Conservation (phyloP, 2,329 filamentous ascomycete species). For the Thermomyces lanuginosus region DNA sequence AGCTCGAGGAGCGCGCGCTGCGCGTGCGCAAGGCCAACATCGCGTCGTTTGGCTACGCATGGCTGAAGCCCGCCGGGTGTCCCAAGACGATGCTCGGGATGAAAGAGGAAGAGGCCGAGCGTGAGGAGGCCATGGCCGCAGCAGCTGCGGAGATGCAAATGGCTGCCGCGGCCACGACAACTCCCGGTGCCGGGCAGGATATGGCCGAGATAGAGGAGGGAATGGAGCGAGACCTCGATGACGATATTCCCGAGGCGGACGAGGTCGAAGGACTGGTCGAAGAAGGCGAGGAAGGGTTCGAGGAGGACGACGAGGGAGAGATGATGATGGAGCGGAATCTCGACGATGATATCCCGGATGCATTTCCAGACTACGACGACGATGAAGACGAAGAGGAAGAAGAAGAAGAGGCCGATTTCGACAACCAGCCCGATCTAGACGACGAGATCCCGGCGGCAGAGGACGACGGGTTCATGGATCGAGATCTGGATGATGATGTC, state of each 20-base stretch:
- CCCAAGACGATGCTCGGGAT: conserved; percentile 79
- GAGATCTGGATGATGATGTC: conserved; percentile 55
- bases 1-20: conserved; percentile 60
- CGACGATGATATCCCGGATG: conserved; percentile 60
- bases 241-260: conserved; percentile 31
- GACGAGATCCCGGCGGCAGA: conserved; percentile 46
- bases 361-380: conserved; percentile 28
- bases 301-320: conserved; percentile 37
- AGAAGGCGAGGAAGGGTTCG: conserved; percentile 31
- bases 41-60: conserved; percentile 69
- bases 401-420: conserved; percentile 27
- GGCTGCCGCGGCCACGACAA: conserved; percentile 45
- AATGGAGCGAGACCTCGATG: conserved; percentile 29
- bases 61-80: conserved; percentile 80
- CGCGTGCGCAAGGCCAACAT: conserved; percentile 65
- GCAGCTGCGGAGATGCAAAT: conserved; percentile 55
- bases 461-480: conserved; percentile 42
- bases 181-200: conserved; percentile 1
- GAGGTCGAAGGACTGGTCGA: conserved; percentile 21
- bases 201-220: conserved; percentile 9
- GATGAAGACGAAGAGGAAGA: conserved; percentile 26
- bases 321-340: conserved; percentile 42
- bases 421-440: conserved; percentile 33
- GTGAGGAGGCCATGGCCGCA: conserved; percentile 67
- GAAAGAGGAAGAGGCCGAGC: conserved; percentile 75